phyloP scores from a whole-genome alignment of 768 basidiomycete species.

The Porphyrellus cyaneotinctus region DNA sequence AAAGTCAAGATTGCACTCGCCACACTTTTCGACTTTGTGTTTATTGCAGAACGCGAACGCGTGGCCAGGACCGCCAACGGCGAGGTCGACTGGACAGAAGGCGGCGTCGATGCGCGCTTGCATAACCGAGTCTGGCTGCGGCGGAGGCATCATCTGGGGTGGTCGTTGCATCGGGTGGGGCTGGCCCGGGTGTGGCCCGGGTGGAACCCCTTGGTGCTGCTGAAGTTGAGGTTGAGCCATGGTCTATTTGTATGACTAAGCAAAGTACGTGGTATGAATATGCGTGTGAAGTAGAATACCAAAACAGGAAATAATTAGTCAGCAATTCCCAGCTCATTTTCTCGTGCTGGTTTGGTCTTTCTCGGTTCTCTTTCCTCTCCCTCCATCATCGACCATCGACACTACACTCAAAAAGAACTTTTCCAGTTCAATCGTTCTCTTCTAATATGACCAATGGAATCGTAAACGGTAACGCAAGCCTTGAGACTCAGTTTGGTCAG shows the following conservation, averaged over 20 bases:
- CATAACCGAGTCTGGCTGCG: slow-evolving; percentile 63
- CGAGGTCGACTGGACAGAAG: slow-evolving; percentile 55
- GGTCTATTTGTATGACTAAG: not conserved
- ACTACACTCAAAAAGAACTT: slow-evolving; percentile 23
- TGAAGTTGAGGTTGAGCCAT: slow-evolving; percentile 69
- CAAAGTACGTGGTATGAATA: not conserved
- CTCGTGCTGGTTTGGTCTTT: slow-evolving; percentile 14
- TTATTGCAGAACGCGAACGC: slow-evolving; percentile 55
- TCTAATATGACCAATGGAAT: slow-evolving; percentile 89
- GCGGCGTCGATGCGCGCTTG: slow-evolving; percentile 76
- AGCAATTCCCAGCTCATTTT: slow-evolving; percentile 27
- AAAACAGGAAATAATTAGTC: slow-evolving; percentile 16
- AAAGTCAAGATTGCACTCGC: slow-evolving; percentile 72
- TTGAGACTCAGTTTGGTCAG: slow-evolving; percentile 75
- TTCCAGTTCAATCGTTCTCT: slow-evolving; percentile 31
- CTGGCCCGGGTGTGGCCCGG: slow-evolving; percentile 31
- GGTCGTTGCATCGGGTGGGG: slow-evolving; percentile 29
- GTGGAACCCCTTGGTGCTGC: slow-evolving; percentile 45
- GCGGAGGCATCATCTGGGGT: slow-evolving; percentile 42
- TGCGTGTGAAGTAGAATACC: slow-evolving; percentile 9
- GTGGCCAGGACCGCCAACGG: slow-evolving; percentile 50
- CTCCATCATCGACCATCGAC: slow-evolving; percentile 29
- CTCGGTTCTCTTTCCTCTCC: slow-evolving; percentile 21
- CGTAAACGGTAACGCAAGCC: slow-evolving; percentile 70
- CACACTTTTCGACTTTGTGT: slow-evolving; percentile 74